Percentiles rank a stretch among this genome's conserved stretches.
phyloP scores from a whole-genome alignment of 129 eudicot genomes.

The Kitagawia praeruptora region DNA sequence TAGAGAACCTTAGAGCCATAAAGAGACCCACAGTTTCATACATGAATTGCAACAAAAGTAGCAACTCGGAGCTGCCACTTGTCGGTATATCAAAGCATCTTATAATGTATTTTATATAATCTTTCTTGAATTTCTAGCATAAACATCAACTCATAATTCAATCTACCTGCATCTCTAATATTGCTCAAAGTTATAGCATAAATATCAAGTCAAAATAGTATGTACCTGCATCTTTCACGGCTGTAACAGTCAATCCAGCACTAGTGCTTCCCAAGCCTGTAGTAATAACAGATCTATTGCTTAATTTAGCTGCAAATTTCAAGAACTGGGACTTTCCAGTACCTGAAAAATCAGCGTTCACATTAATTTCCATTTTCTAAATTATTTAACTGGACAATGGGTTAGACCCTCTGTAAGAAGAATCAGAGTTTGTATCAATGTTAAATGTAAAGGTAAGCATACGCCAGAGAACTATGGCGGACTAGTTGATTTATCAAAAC shows the following conservation, averaged over 20 bases:
- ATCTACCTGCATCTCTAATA: neutral
- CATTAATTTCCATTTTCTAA: neutral
- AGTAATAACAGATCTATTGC: slow-evolving; percentile 94
- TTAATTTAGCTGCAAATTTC: slow-evolving; percentile 92
- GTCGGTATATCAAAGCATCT: neutral
- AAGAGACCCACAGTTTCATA: neutral
- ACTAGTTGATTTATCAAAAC: neutral
- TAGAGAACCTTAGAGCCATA: neutral
- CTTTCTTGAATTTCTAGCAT: neutral
- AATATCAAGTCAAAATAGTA: neutral
- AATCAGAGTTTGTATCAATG: neutral
- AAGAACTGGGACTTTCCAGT: slow-evolving; percentile 96
- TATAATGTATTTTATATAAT: neutral
- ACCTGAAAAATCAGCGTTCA: slow-evolving; percentile 24
- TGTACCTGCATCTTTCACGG: slow-evolving; percentile 89
- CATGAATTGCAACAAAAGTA: neutral
- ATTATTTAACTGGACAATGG: no score
- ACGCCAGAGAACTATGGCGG: neutral
- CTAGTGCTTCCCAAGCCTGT: slow-evolving; percentile 99
- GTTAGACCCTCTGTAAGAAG: neutral
- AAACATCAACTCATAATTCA: neutral
- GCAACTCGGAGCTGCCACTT: neutral
- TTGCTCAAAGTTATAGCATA: slow-evolving; percentile 3
- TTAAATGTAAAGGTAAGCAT: neutral
- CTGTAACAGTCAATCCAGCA: slow-evolving; percentile 97